Evolutionary conservation across 2,329 filamentous ascomycete genomes (phyloP).

Genomic region (Trichophyton benhamiae): DNA sequence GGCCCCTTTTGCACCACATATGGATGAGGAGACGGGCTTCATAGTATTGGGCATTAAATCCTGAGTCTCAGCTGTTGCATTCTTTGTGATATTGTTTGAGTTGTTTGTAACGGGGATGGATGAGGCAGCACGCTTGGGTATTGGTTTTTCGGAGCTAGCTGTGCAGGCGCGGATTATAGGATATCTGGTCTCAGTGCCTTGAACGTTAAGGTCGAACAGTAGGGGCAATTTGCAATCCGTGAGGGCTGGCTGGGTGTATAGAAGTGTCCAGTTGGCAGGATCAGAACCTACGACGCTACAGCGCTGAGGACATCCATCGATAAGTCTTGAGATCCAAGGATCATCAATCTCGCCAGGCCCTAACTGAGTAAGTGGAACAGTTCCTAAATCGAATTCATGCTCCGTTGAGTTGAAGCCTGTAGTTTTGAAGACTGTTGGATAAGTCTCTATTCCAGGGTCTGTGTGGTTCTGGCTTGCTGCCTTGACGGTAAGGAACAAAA

Average conservation of each 20-base stretch:
- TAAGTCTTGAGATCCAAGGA: slow-evolving; percentile 7
- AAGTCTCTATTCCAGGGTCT: neutral
- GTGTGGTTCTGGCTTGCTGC: neutral
- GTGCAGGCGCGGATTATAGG: slow-evolving; percentile 8
- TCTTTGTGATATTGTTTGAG: neutral
- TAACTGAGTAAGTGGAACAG: neutral
- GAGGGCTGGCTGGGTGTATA: neutral
- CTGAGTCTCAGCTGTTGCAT: neutral
- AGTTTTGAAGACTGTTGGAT: neutral
- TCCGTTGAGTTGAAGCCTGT: neutral
- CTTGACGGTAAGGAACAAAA: neutral
- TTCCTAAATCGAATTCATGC: neutral
- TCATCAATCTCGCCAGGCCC: neutral
- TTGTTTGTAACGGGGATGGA: too few relatives aligned
- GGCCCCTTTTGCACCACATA: neutral
- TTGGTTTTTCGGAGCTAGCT: neutral
- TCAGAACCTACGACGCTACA: slow-evolving; percentile 5
- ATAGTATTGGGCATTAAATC: neutral
- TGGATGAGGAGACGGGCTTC: neutral
- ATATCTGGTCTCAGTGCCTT: neutral
- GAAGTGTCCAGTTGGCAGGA: slow-evolving; percentile 8
- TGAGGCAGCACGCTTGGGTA: too few relatives aligned
- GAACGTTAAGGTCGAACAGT: slow-evolving; percentile 10
- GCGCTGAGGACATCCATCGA: slow-evolving; percentile 11
- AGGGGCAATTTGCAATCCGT: slow-evolving; percentile 4